These are phyloP conservation scores for Pyricularia grisea DNA, from an alignment of 2,329 filamentous ascomycete genomes.

Conservation along the genomic window DNA sequence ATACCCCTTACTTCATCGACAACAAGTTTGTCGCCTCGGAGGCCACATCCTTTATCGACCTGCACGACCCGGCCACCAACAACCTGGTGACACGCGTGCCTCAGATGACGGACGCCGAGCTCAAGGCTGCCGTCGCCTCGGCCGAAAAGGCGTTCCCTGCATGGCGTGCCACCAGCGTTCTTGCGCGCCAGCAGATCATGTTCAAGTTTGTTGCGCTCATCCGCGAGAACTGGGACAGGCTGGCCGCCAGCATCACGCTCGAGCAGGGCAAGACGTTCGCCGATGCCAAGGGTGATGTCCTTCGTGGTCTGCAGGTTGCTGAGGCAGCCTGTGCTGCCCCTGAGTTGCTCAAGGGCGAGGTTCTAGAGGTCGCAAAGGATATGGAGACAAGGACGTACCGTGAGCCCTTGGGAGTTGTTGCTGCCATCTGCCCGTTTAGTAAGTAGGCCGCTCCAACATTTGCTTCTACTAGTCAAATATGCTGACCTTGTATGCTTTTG, in stretches of 20 bases:
- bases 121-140: constrained; percentile 65
- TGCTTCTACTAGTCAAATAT: not conserved
- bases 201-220: constrained; percentile 77
- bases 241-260: constrained; percentile 76
- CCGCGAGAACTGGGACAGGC: constrained; percentile 73
- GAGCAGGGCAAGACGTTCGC: constrained; percentile 86
- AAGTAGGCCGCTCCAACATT: constrained; percentile 20
- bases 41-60: constrained; percentile 65
- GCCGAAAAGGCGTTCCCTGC: constrained; percentile 66
- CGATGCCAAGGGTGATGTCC: constrained; percentile 72
- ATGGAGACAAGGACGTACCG: constrained; percentile 82
- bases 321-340: constrained; percentile 75
- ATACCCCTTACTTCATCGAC: constrained; percentile 76
- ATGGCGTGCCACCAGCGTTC: constrained; percentile 64
- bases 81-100: constrained; percentile 77
- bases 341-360: constrained; percentile 72
- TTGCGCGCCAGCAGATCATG: constrained; percentile 75
- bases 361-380: constrained; percentile 78
- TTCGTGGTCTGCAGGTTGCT: constrained; percentile 74
- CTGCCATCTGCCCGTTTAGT: constrained; percentile 84
- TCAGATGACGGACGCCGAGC: constrained; percentile 69
- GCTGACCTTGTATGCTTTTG: not conserved
- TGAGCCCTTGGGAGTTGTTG: constrained; percentile 72
- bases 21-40: constrained; percentile 65
- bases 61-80: constrained; percentile 78